These are phyloP conservation scores for Citrus sinensis DNA, from an alignment of 345 rosid species.

Conservation along the genomic window DVS_A1.0 CM039163.1:46879001-46879500, in stretches of 20 bases:
- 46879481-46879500: background rate
- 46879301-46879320: constrained; percentile 1
- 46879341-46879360: background rate
- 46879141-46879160: constrained; percentile 83
- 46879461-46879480: background rate
- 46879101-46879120: constrained; percentile 80
- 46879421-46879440: background rate
- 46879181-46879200: constrained; percentile 96
- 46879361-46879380: background rate
- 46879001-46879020: constrained; percentile 98
- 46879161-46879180: constrained; percentile 78
- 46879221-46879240: constrained; percentile 52
- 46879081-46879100: constrained; percentile 72
- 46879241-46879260: constrained; percentile 18
- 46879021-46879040: constrained; percentile 87
- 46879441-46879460: background rate
- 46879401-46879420: constrained; percentile 2
- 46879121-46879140: constrained; percentile 70
- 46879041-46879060: constrained; percentile 81
- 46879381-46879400: background rate
- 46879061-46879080: constrained; percentile 65
- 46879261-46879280: constrained; percentile 9
- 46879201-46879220: constrained; percentile 45
- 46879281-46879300: background rate
- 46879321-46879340: constrained; percentile 7